Evolutionary conservation across 495 filamentous ascomycete genomes (phyloP), one percentile per base, ranked within the genome.

Genomic region (Articulospora tetracladia): DNA sequence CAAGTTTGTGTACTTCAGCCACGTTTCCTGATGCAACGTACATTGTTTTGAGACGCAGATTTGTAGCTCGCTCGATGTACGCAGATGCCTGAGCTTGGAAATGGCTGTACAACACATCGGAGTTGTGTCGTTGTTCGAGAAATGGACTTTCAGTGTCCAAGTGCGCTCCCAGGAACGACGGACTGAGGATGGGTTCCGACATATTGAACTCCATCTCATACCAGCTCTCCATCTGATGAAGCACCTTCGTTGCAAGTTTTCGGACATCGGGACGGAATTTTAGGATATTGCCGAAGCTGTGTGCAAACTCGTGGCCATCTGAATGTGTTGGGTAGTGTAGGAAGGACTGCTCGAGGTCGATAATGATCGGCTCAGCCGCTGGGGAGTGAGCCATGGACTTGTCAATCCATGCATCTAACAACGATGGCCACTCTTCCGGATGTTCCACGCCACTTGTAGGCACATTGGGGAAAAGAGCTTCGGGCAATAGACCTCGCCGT

Each of bases 81-180:
- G 52, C 34, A 1, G 26, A 4, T 1, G 61, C 39, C 54, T 67
- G 61, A 2, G 55, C 50, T 25, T 61, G 36, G 32, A 30, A 64
- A 20, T 56, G 54, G 7, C 27, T 41, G 32, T 57, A 67, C 39
- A 39, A 23, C 41, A 56, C 53, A 48, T 64, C 61, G 25, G 48
- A 19, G 36, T 46, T 55, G 48, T 53, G 61, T 39, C 62, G 23
- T 23, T 25, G 17, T 36, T 60, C 50, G 27, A 55, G 23, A 11
- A 46, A 59, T 15, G 36, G 65, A 17, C 39, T 60, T 47, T 59
- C 58, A 10, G 61, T 67, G 13, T 27, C 26, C 12, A 67, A 56
- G 55, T 67, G 65, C 25, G 58, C 61, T 11, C 65, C 65, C 10
- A 67, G 39, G 54, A 63, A 67, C 7, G 58, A 56, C 12, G 60